Evolutionary conservation across 2,329 filamentous ascomycete genomes (phyloP).

Genomic region (Aspergillus brasiliensis): DNA sequence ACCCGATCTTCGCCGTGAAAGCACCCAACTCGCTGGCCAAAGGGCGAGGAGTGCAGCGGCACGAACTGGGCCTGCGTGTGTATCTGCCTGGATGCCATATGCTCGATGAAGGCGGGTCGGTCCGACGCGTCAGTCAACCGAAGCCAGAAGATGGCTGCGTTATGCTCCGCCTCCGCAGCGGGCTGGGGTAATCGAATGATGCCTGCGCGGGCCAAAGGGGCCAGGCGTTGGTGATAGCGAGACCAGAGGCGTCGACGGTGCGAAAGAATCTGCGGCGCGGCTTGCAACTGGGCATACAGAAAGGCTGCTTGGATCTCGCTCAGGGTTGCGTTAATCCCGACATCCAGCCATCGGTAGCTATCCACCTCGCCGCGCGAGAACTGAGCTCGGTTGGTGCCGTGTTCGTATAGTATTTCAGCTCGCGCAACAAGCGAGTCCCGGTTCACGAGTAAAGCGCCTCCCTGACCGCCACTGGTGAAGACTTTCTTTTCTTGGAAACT

Average conservation of each 20-base stretch:
- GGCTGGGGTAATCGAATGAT: background rate
- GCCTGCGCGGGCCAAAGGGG: background rate
- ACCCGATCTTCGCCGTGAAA: slow-evolving; percentile 5
- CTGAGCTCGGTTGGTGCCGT: slow-evolving; percentile 13
- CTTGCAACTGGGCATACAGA: slow-evolving; percentile 16
- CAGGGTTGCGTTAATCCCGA: slow-evolving; percentile 11
- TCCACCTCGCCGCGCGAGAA: slow-evolving; percentile 16
- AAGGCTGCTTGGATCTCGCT: slow-evolving; percentile 18
- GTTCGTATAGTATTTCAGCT: slow-evolving; percentile 12
- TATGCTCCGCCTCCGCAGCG: background rate
- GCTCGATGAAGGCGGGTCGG: background rate
- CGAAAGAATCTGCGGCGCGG: slow-evolving; percentile 6
- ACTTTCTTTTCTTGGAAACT: slow-evolving; percentile 22
- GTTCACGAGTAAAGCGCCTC: slow-evolving; percentile 19
- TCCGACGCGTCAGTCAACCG: background rate
- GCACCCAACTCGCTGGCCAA: background rate
- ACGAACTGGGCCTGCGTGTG: slow-evolving; percentile 9
- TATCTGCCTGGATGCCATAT: background rate
- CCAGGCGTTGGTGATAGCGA: slow-evolving; percentile 4
- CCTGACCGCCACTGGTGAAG: slow-evolving; percentile 18
- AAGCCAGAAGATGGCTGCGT: slow-evolving; percentile 11
- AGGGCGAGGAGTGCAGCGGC: slow-evolving; percentile 7
- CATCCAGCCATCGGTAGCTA: slow-evolving; percentile 14
- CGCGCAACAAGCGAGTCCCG: slow-evolving; percentile 8
- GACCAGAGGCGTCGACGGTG: slow-evolving; percentile 10